Evolutionary conservation across 2,329 filamentous ascomycete species (phyloP).

Genomic region (Macrophomina pseudophaseolina): DNA sequence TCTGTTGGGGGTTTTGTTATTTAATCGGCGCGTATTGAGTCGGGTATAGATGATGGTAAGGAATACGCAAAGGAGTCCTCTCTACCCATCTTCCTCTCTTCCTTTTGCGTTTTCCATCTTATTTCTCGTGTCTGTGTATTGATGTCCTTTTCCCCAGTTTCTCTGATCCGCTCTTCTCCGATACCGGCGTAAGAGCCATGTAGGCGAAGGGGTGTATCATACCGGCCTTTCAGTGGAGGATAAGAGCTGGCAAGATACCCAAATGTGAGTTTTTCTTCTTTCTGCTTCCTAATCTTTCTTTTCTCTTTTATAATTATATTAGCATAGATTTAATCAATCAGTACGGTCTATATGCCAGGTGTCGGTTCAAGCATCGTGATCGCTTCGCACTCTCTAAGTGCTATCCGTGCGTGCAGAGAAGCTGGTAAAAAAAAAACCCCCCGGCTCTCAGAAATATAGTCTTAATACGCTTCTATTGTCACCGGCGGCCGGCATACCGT

Average conservation of each 20-base stretch:
- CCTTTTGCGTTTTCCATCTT: not conserved
- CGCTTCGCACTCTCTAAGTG: not conserved
- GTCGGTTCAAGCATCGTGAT: not conserved
- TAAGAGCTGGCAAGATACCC: slow-evolving; percentile 22
- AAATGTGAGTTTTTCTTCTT: slow-evolving; percentile 12
- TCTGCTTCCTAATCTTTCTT: not conserved
- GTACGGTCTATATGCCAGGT: not conserved
- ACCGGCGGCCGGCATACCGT: too few relatives aligned
- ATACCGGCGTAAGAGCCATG: not conserved
- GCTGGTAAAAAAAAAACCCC: too few relatives aligned
- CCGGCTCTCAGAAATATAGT: not conserved
- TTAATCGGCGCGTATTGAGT: slow-evolving; percentile 1
- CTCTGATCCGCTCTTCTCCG: slow-evolving; percentile 1
- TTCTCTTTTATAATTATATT: not conserved
- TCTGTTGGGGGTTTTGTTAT: slow-evolving; percentile 1
- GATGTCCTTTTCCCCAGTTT: not conserved
- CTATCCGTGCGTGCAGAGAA: too few relatives aligned
- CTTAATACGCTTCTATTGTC: not conserved
- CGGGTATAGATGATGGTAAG: slow-evolving; percentile 17
- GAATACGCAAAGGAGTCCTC: slow-evolving; percentile 12
- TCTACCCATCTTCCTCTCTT: not conserved
- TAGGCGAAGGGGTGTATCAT: slow-evolving; percentile 16
- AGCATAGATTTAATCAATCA: slow-evolving; percentile 22
- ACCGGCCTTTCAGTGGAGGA: slow-evolving; percentile 18
- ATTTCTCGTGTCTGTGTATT: not conserved